Evolutionary conservation across 2,329 filamentous ascomycete genomes (phyloP).

Genomic region (Tetracladium maxilliforme): DNA sequence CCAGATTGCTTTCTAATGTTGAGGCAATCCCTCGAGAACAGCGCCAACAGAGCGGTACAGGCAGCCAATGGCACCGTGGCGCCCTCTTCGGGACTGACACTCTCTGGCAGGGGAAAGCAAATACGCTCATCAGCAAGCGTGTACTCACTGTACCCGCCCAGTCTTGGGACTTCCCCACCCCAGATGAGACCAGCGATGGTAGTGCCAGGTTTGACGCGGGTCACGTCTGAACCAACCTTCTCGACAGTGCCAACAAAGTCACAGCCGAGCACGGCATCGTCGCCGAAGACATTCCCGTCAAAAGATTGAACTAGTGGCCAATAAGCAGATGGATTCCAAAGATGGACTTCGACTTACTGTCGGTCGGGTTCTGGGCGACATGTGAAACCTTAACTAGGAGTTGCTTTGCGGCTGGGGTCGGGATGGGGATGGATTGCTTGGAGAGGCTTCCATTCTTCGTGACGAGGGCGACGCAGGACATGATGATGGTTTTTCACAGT

Average conservation of each 20-base stretch:
- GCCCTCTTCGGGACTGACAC: slow-evolving; percentile 14
- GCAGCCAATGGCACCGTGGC: slow-evolving; percentile 22
- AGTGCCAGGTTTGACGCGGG: slow-evolving; percentile 10
- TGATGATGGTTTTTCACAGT: too few relatives aligned
- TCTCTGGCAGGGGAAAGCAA: slow-evolving; percentile 20
- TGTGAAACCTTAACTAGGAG: too few relatives aligned
- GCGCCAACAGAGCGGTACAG: slow-evolving; percentile 20
- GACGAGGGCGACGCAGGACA: too few relatives aligned
- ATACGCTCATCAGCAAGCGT: slow-evolving; percentile 23
- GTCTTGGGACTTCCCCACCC: slow-evolving; percentile 14
- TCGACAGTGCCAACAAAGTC: slow-evolving; percentile 22
- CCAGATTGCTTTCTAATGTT: slow-evolving; percentile 11
- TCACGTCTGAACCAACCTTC: slow-evolving; percentile 14
- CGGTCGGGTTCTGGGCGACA: too few relatives aligned
- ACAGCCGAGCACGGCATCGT: slow-evolving; percentile 19
- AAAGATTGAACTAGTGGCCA: slow-evolving; percentile 14
- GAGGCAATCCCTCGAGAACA: slow-evolving; percentile 21
- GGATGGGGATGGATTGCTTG: too few relatives aligned
- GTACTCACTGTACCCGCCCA: slow-evolving; percentile 23
- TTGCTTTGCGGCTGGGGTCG: too few relatives aligned
- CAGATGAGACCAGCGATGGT: slow-evolving; percentile 15
- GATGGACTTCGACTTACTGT: too few relatives aligned
- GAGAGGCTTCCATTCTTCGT: too few relatives aligned
- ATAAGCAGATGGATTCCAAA: too few relatives aligned
- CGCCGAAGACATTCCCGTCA: slow-evolving; percentile 19